Evolutionary conservation across 1,284 basidiomycete genomes (phyloP), one percentile per base, ranked within the genome.

Genomic region (Rhodotorula sp.): DNA sequence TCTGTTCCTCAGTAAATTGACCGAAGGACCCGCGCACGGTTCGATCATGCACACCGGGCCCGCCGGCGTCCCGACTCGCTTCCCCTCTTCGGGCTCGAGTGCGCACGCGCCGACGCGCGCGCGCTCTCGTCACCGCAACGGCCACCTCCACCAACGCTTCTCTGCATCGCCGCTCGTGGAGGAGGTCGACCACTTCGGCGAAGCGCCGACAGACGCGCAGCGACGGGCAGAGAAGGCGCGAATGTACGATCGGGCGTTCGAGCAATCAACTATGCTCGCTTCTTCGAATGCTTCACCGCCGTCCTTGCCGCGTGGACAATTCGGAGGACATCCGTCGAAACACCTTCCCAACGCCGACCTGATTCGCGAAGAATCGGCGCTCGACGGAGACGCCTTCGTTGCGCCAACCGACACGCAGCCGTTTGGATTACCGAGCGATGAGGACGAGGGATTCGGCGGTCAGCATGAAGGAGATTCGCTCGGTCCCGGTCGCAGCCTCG

Each of bases 351-450:
- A 42, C 24, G 29, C 26, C 17, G 62, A 29, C 17, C 20, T 29
- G 24, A 83, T 81, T 26, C 78, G 76, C 24, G 86, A 87, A 72
- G 87, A 84, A 87, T 68, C 85, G 83, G 48, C 87, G 86, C 78
- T 83, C 83, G 64, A 80, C 90, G 68, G 89, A 86, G 88, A 85
- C 73, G 89, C 88, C 60, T 91, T 92, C 80, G 88, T 90, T 54
- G 87, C 89, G 77, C 87, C 86, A 30, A 78, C 78, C 22, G 61
- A 54, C 73, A 70, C 42, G 56, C 65, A 49, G 64, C 72, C 62
- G 24, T 82, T 80, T 62, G 81, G 79, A 69, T 75, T 83, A 79
- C 78, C 82, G 73, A 73, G 80, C 72, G 80, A 82, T 72, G 79
- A 81, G 26, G 82, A 79, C 69, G 85, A 86, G 33, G 87, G 87